Base-by-base conservation (phyloP, 148 eudicot species). In the Rhododendron ferrugineum region DNA sequence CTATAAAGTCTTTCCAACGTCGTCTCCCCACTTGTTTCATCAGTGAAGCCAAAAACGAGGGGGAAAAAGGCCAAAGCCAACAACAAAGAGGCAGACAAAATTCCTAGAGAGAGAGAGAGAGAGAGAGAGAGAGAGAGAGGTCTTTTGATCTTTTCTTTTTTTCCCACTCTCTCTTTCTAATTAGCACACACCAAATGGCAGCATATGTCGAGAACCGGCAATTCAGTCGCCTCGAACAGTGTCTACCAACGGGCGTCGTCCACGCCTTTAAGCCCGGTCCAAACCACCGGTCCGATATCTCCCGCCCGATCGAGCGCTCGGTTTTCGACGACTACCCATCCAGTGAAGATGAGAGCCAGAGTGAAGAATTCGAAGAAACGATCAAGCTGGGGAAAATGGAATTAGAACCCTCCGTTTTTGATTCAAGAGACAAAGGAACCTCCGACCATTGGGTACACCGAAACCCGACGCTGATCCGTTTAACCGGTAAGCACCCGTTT, bases 401-500 rank as follows among this genome's bases (percentile, higher is more conserved):
- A 66, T 37, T 94, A 3, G 98, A 97, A 78, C 91, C 93, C 6
- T 92, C 95, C 4, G 73, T 80, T 34, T 83, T 87, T 11, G 98
- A 96, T 82, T 50, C 84, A 3, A 88, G 96, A 22, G 99, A 97
- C 60, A 94, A 92, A 54, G 93, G 91, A 2, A 97, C 98, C 8
- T 91, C 98, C 6, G 99, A 97, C 85, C 82, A 90, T 54, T 97
- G 99, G 99, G 89, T 97, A 16, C 92, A 93, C 77, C 89, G 99
- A 1, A 91, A 95, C 89, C 88, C 92, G 0, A 84, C 94, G 9
- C 14, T 95, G 94, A 92, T 97, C 86, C 94, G 99, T 0, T 89
- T 97, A n/a, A 97, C 99, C 11, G 99, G 99, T 0, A 97, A 93
- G 37, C 99, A 97, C 85, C 99, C 99, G 3, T 97, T 97, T 58